Percentiles rank a stretch among this genome's conserved stretches.
phyloP scores from a whole-genome alignment of 192 early-diverging fungal genomes.

The Entomortierella chlamydospora region DNA sequence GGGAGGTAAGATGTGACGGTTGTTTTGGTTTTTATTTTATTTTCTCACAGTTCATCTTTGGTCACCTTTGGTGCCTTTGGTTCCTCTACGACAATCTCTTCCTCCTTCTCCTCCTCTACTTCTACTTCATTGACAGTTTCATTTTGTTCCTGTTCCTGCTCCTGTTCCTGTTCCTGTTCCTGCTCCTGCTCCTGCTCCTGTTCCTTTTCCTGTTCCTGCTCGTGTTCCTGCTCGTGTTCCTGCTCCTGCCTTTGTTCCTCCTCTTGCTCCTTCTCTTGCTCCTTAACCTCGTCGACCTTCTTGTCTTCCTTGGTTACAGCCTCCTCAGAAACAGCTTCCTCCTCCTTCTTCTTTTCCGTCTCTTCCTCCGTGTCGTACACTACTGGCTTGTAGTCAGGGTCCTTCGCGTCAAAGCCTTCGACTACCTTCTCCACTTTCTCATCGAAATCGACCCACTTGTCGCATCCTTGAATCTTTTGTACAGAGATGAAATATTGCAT shows the following conservation, averaged over 20 bases:
- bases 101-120: neutral
- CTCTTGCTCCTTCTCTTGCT: neutral
- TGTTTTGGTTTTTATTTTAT: constrained; percentile 2
- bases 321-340: neutral
- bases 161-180: too few species aligned
- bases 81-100: neutral
- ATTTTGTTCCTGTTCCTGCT: neutral
- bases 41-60: constrained; percentile 2
- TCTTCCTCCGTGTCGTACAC: constrained; percentile 4
- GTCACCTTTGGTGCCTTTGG: neutral
- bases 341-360: neutral
- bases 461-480: constrained; percentile 30
- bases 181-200: neutral
- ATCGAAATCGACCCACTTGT: constrained; percentile 24
- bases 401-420: constrained; percentile 33
- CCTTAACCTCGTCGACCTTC: neutral
- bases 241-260: neutral
- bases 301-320: neutral
- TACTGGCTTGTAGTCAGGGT: constrained; percentile 16
- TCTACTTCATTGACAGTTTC: too few species aligned
- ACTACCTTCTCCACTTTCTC: constrained; percentile 17
- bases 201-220: too few species aligned
- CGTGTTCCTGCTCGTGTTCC: too few species aligned
- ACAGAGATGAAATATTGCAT: constrained; percentile 14
- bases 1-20: too few species aligned